A percentile compares a stretch with the other conserved stretches of the same genome.
phyloP scores from a whole-genome alignment of 345 rosid genomes.

The Trapa bicornis region DNA sequence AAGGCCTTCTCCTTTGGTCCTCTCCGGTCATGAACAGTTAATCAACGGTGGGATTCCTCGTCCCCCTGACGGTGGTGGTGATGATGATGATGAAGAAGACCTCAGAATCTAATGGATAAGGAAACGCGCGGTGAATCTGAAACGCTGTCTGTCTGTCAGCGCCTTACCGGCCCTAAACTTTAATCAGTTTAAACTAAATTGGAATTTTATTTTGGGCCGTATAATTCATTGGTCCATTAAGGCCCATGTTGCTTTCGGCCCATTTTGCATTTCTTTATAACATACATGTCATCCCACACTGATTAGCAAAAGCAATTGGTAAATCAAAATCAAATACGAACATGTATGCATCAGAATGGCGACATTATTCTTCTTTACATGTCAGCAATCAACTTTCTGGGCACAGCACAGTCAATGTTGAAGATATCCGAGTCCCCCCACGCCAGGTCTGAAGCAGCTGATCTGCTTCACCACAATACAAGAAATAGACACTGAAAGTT shows the following conservation, averaged over 20 bases:
- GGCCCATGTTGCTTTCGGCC: no score
- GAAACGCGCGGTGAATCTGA: neutral
- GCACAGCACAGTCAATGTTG: neutral
- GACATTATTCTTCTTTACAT: neutral
- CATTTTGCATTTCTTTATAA: no score
- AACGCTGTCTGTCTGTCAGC: no score
- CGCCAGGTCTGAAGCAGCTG: neutral
- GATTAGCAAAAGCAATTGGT: no score
- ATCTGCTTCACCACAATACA: neutral
- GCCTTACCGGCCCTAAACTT: no score
- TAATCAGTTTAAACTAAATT: no score
- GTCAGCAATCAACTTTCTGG: neutral
- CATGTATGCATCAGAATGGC: neutral
- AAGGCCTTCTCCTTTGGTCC: neutral
- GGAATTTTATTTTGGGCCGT: no score
- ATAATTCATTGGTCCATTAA: no score
- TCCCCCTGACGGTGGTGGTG: neutral
- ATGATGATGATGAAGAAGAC: neutral
- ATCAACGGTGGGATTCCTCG: neutral
- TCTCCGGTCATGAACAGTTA: neutral
- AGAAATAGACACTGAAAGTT: neutral
- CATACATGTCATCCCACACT: no score
- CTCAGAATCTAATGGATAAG: neutral
- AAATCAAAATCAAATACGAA: no score
- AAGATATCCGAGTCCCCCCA: neutral